phyloP scores from a whole-genome alignment of 306 rosid species.

The Cicer pinnatifidum region DNA sequence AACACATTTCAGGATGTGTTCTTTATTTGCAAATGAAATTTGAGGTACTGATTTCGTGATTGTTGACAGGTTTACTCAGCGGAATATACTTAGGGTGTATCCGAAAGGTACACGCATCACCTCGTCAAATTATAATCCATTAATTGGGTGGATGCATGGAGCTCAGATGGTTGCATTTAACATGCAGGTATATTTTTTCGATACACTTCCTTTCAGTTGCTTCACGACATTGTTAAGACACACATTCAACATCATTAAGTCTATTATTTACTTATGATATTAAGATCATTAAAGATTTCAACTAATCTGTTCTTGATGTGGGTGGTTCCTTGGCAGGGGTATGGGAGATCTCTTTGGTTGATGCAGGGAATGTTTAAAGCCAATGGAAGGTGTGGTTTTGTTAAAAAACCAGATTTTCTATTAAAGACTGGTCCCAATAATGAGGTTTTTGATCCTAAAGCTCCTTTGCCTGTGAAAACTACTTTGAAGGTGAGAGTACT shows the following conservation, averaged over 20 bases:
- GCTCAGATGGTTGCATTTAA: conserved; percentile 99
- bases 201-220: background rate
- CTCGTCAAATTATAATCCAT: conserved; percentile 91
- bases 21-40: conserved; percentile 32
- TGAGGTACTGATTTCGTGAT: conserved; percentile 39
- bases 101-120: conserved; percentile 91
- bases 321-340: conserved; percentile 61
- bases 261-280: conserved; percentile 36
- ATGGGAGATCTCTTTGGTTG: conserved; percentile 96
- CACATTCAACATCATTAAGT: conserved; percentile 13
- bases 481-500: conserved; percentile 69
- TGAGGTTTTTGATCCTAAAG: conserved; percentile 77
- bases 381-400: conserved; percentile 89
- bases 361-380: conserved; percentile 99
- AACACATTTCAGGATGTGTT: conserved; percentile 10
- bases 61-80: conserved; percentile 82
- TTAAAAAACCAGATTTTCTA: conserved; percentile 90
- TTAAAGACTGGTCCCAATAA: conserved; percentile 54
- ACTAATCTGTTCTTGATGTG: conserved; percentile 31
- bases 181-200: conserved; percentile 78
- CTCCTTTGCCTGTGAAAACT: conserved; percentile 54
- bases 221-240: conserved; percentile 17
- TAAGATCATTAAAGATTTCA: conserved; percentile 36
- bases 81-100: conserved; percentile 86
- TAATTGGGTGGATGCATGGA: conserved; percentile 96